Base-by-base conservation (phyloP, 345 rosid genomes). In the Excoecaria agallocha region DNA sequence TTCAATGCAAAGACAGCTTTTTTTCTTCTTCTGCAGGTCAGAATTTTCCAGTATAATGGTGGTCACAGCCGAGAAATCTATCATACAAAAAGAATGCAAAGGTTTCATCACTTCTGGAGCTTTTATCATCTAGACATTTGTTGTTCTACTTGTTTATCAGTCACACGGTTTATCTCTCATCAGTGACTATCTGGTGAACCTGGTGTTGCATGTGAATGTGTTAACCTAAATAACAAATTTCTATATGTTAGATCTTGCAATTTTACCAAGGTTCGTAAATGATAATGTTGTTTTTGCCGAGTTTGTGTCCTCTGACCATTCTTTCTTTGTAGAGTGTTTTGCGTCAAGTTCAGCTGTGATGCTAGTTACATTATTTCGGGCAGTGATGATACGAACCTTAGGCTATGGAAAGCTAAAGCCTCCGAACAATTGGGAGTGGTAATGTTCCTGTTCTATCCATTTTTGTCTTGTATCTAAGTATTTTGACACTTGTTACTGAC, bases 71-170 rank as follows among this genome's bases (percentile, higher is more conserved):
- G 93, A 71, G 98, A 91, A 87, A 85, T 93, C 76, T 96, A 96
- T 84, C 97, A 93, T 66, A 88, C 98, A 37, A 96, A 96, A 87
- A 93, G 99, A 84, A 96, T 91, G 99, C 98, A 93, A 85, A 93
- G 98, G 99, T 93, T 43, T 58, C 20, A 50, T 43, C 60, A 3
- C 2, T 61, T 74, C 52, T 20, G 12, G 30, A 41, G 19, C 10
- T 66, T 38, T 67, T 3, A 38, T 63, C 4, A 9, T 63, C 12
- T 0, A 52, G 38, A 12, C 7, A 20, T 70, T 58, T 19, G 67
- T 54, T 56, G 10, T 73, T 46, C 22, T 15, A 15, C 39, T 66
- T 69, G 15, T 17, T 45, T 46, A 52, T 56, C 43, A 56, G 55
- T 57, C 30, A 3, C 38, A 4, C 62, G 43, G 57, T 62, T 35